Base-by-base conservation (phyloP, 768 basidiomycete species). In the Lactarius evosmus region DNA sequence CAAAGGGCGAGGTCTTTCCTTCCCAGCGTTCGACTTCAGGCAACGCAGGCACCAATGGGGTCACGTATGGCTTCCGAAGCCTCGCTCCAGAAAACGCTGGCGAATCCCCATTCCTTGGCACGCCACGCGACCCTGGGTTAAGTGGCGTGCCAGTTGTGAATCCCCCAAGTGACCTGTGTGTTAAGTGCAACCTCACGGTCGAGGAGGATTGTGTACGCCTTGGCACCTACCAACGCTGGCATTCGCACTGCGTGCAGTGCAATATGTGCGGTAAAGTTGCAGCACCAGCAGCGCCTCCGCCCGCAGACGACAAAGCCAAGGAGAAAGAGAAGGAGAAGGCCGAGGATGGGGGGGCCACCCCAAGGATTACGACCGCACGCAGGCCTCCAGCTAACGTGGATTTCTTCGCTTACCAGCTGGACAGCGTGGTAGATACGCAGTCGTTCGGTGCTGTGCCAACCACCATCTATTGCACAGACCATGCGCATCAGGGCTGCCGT, bases 171-270 rank as follows among this genome's bases (percentile, higher is more conserved):
- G 97, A 99, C 77, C 83, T 95, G 44, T 99, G 97, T 72, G 84
- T 93, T 56, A 87, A 85, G 71, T 99, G 97, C 74, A 82, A 83
- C 49, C 79, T 86, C 66, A 96, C 96, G 0, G 93, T 99, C 27
- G 97, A 99, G 76, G 97, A 99, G 74, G 97, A 98, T 68, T 98
- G 97, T 71, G 91, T 93, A 51, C 83, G 97, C 62, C 77, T 96
- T 32, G 97, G 95, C 36, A 95, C 94, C n/a, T 96, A 95, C 76
- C 89, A 93, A 71, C 83, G 96, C 52, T 98, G 97, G 97, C 97
- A 99, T 75, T 91, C 93, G 2, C 82, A 90, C 34, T 99, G 97
- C 73, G 78, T 99, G n/a, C 85, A 89, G 63, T 99, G 97, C 69
- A 77, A 75, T 16, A 78, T 78, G 25, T 98, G 96, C 70, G 90